These are phyloP conservation scores for Chiua virens DNA, from an alignment of 768 basidiomycete species.

Conservation along the genomic window DNA sequence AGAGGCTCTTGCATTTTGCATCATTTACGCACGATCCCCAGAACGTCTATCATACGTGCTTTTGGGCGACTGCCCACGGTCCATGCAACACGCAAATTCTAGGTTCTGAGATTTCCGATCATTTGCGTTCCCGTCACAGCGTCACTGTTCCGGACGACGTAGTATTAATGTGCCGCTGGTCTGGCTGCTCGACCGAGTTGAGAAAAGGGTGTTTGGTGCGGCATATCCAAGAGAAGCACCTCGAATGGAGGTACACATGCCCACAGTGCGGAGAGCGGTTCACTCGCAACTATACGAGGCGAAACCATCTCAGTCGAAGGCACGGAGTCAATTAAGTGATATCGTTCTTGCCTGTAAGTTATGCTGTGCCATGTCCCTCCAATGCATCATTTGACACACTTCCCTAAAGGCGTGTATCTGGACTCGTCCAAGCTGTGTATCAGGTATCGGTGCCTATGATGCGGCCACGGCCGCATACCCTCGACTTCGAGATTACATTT, in stretches of 20 bases:
- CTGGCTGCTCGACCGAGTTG: slow-evolving; percentile 16
- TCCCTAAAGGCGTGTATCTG: background rate
- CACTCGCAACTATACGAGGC: slow-evolving; percentile 26
- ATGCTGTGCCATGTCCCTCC: background rate
- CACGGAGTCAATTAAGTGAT: slow-evolving; percentile 5
- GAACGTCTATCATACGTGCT: slow-evolving; percentile 11
- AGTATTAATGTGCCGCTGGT: slow-evolving; percentile 17
- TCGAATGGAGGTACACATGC: slow-evolving; percentile 17
- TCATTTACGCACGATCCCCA: background rate
- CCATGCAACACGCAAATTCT: slow-evolving; percentile 7
- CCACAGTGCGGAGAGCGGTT: slow-evolving; percentile 20
- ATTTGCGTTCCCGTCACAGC: slow-evolving; percentile 21
- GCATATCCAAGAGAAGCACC: slow-evolving; percentile 27
- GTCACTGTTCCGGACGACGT: slow-evolving; percentile 15
- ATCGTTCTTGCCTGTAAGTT: background rate
- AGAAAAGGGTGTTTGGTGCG: slow-evolving; percentile 29
- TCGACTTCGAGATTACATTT: too few relatives aligned
- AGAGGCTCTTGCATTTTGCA: background rate
- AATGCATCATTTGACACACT: background rate
- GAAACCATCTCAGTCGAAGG: slow-evolving; percentile 8
- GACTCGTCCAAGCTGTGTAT: background rate
- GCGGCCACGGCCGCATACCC: too few relatives aligned
- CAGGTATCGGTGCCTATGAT: too few relatives aligned
- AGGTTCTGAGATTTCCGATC: slow-evolving; percentile 14
- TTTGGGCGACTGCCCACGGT: slow-evolving; percentile 6